phyloP scores from a whole-genome alignment of 1,284 basidiomycete genomes.

The Agroathelia rolfsii region DNA sequence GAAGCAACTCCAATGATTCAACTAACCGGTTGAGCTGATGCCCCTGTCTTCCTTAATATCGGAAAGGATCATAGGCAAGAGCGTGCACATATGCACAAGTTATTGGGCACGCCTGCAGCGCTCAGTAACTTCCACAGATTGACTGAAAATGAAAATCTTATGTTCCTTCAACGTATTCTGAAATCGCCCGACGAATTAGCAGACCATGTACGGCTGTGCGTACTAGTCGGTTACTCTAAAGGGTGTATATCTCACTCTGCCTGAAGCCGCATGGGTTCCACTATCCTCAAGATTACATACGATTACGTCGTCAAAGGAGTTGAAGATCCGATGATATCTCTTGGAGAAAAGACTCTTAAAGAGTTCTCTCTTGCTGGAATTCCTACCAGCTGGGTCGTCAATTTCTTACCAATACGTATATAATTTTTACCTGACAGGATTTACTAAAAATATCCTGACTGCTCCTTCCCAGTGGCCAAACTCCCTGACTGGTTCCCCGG shows the following conservation, averaged over 20 bases:
- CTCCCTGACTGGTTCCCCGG: constrained; percentile 9
- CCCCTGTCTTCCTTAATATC: too few species aligned
- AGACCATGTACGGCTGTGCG: constrained; percentile 14
- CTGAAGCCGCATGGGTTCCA: constrained; percentile 43
- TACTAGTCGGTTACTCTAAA: background rate
- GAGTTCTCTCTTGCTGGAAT: constrained; percentile 49
- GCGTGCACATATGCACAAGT: constrained; percentile 13
- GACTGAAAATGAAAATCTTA: constrained; percentile 16
- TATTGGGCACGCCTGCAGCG: constrained; percentile 18
- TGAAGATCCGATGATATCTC: constrained; percentile 46
- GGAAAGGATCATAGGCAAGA: too few species aligned
- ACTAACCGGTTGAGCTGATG: too few species aligned
- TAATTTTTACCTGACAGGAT: constrained; percentile 10
- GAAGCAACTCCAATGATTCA: too few species aligned
- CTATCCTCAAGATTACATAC: constrained; percentile 50
- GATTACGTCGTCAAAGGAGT: constrained; percentile 49
- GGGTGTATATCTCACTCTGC: background rate
- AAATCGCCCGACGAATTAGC: constrained; percentile 12
- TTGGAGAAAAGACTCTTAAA: constrained; percentile 45
- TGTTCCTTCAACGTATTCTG: constrained; percentile 17
- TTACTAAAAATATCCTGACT: background rate
- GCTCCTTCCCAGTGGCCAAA: constrained; percentile 6
- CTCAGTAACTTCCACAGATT: constrained; percentile 12
- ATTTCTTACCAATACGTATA: constrained; percentile 36
- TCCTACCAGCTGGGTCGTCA: constrained; percentile 50